phyloP scores from a whole-genome alignment of 2,329 filamentous ascomycete species.

The Lecanicillium sp. region DNA sequence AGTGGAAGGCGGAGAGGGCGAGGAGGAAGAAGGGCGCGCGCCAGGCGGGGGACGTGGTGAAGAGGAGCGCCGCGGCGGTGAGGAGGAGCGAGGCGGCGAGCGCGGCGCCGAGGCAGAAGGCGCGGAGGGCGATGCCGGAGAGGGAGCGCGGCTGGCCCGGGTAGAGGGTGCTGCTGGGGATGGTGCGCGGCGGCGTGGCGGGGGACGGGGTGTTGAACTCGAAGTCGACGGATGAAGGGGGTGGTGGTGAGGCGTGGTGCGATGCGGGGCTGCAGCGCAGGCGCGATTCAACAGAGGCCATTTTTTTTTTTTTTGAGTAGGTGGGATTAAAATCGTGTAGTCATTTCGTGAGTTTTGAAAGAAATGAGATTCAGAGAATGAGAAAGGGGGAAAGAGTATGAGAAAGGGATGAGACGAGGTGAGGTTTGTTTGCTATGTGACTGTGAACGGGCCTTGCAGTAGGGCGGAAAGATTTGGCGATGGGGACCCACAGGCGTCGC shows the following conservation, averaged over 20 bases:
- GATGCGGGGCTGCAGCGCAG: no score
- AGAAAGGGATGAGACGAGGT: no score
- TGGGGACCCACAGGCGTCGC: no score
- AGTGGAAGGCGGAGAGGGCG: constrained; percentile 78
- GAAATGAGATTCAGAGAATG: no score
- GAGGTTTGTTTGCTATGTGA: no score
- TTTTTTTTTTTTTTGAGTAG: no score
- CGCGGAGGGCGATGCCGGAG: constrained; percentile 51
- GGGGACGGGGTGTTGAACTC: background rate
- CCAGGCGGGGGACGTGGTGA: constrained; percentile 47
- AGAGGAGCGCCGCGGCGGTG: constrained; percentile 27
- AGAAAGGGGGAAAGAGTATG: no score
- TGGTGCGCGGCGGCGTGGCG: constrained; percentile 21
- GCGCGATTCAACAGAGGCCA: background rate
- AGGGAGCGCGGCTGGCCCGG: constrained; percentile 50
- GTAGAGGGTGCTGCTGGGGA: constrained; percentile 19
- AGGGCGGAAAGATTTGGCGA: no score
- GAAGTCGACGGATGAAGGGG: background rate
- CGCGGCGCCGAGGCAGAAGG: constrained; percentile 47
- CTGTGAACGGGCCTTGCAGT: no score
- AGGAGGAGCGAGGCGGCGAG: constrained; percentile 32
- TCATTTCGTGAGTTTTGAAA: no score
- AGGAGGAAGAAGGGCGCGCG: constrained; percentile 60
- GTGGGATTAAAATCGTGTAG: no score
- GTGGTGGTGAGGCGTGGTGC: background rate